Percentiles rank a stretch among this genome's conserved stretches.
Evolutionary conservation across 2,329 filamentous ascomycete genomes (phyloP).

Genomic region (Aspergillus fumigatus): DNA sequence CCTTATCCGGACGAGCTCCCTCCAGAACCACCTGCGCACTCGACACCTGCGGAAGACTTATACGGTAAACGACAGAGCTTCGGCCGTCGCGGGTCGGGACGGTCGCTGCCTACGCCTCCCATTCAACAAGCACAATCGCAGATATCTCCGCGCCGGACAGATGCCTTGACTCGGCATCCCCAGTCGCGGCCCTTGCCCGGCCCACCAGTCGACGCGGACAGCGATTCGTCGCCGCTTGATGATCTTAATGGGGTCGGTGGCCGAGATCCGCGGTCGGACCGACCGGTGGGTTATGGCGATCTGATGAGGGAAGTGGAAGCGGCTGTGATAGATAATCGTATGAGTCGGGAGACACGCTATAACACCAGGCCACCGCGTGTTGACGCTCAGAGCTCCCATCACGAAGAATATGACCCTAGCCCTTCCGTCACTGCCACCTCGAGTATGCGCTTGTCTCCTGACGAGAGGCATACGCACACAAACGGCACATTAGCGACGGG

Average conservation of each 20-base stretch:
- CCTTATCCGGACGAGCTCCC: slow-evolving; percentile 27
- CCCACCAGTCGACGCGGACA: slow-evolving; percentile 47
- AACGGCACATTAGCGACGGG: slow-evolving; percentile 47
- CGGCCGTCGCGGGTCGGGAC: slow-evolving; percentile 29
- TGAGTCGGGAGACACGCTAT: slow-evolving; percentile 20
- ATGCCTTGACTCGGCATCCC: slow-evolving; percentile 53
- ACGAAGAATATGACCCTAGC: slow-evolving; percentile 11
- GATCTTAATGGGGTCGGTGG: slow-evolving; percentile 17
- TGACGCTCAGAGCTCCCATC: slow-evolving; percentile 11
- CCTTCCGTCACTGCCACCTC: slow-evolving; percentile 9
- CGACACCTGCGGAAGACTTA: slow-evolving; percentile 19
- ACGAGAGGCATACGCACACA: slow-evolving; percentile 43
- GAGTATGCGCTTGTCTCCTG: slow-evolving; percentile 33
- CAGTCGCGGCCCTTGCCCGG: slow-evolving; percentile 57
- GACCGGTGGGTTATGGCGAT: slow-evolving; percentile 48
- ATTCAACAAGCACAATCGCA: slow-evolving; percentile 48
- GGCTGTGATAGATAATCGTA: slow-evolving; percentile 41
- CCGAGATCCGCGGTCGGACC: slow-evolving; percentile 37
- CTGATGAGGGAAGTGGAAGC: slow-evolving; percentile 55
- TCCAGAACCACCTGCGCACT: slow-evolving; percentile 31
- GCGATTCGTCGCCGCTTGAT: slow-evolving; percentile 15
- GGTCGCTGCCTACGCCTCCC: slow-evolving; percentile 45
- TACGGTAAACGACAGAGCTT: slow-evolving; percentile 25
- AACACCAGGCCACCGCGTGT: slow-evolving; percentile 22
- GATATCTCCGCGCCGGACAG: slow-evolving; percentile 47